Base-by-base conservation (phyloP, 2,329 filamentous ascomycete species). In the Colletotrichum destructivum region DNA sequence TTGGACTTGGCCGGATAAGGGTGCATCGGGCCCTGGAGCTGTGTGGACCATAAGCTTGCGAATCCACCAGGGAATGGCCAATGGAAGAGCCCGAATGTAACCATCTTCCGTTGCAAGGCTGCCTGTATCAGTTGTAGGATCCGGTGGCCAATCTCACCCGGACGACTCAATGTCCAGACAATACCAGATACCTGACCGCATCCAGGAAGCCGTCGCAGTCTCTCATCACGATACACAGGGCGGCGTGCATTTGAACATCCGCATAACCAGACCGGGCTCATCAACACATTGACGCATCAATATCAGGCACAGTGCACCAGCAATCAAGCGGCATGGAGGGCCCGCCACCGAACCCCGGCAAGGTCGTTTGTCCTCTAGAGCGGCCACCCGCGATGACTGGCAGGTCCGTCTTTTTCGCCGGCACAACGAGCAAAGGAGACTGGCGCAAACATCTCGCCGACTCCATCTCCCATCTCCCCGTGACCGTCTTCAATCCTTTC, bases 401-500 rank as follows among this genome's bases (percentile, higher is more conserved):
- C 4, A 78, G 76, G 47, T 79, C 84, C 21, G 73, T 92, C 71
- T 92, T 92, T 78, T 85, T 91, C 8, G 88, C 89, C 0, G 90
- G 90, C 47, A 86, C 84, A 46, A 91, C 89, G 23, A 86, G 81
- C 67, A 81, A 80, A 0, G 80, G 76, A 0, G 75, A 77, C 23
- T 92, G 89, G 89, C 89, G 90, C 52, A 75, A 80, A 6, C 76
- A 75, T 3, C 77, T 92, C 21, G 78, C 77, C 2, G 63, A 75
- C 4, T 77, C 78, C 3, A 82, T 91, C 18, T 76, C 80, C 0
- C 75, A 83, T 1, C 77, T 84, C 0, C 84, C 86, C 5, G 77
- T 92, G 69, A 89, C 87, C 2, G 79, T 92, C 72, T 83, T 87
- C 78, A 88, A 92, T 74, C 91, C 90, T 0, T 81, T 85, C 11